phyloP scores from a whole-genome alignment of 257 asterid genomes.

The Solanum bulbocastanum region DNA sequence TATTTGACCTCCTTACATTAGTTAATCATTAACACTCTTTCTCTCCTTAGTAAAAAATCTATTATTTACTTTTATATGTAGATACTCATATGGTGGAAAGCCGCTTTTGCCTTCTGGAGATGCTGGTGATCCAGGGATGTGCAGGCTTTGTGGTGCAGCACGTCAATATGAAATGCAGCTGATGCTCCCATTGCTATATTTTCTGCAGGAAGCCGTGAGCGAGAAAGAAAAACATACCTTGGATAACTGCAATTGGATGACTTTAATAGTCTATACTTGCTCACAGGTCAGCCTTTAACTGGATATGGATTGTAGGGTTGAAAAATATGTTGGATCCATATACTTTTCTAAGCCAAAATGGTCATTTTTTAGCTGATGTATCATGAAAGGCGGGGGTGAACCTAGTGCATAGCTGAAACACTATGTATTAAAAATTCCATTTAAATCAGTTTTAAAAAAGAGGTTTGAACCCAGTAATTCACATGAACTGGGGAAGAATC shows the following conservation, averaged over 20 bases:
- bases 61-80: constrained; percentile 10
- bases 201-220: constrained; percentile 58
- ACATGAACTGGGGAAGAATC: neutral
- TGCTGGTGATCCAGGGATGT: constrained; percentile 32
- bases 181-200: constrained; percentile 75
- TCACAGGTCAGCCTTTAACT: constrained; percentile 36
- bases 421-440: neutral
- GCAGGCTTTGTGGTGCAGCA: constrained; percentile 58
- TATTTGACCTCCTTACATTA: neutral
- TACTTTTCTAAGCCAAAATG: neutral
- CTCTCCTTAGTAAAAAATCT: neutral
- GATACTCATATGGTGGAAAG: constrained; percentile 72
- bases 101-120: constrained; percentile 55
- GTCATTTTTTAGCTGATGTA: neutral
- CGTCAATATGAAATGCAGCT: constrained; percentile 82
- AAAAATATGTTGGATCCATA: neutral
- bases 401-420: neutral
- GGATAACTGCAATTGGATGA: constrained; percentile 69
- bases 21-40: neutral
- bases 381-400: neutral
- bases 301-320: neutral
- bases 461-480: neutral
- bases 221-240: constrained; percentile 24
- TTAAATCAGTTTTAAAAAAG: neutral
- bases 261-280: constrained; percentile 65